Percentiles rank a stretch among this genome's conserved stretches.
These are phyloP conservation scores for Bolboschoenus planiculmis DNA, from an alignment of 176 grass and related monocot genomes.

Conservation along the genomic window DNA sequence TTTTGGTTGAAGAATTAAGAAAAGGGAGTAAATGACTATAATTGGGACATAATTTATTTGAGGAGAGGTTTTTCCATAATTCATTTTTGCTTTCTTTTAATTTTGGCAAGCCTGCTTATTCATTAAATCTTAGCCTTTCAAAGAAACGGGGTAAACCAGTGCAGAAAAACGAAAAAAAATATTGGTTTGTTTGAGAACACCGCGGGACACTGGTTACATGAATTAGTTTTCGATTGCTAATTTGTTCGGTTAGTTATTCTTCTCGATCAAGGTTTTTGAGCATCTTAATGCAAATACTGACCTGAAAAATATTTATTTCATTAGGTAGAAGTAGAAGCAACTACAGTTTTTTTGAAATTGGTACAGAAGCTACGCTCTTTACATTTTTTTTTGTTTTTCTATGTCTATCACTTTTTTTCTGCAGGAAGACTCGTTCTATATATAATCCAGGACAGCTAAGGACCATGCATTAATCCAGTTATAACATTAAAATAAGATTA, in stretches of 20 bases:
- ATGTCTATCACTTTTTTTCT: background rate
- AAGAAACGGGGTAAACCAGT: background rate
- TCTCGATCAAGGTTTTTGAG: background rate
- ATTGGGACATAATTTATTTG: background rate
- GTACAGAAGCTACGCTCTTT: too few relatives aligned
- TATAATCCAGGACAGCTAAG: background rate
- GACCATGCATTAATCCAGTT: background rate
- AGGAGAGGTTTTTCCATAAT: background rate
- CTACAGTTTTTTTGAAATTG: background rate
- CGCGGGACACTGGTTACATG: too few relatives aligned
- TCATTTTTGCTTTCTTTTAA: background rate
- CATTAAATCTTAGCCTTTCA: background rate
- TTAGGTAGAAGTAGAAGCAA: background rate
- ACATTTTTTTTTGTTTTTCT: background rate
- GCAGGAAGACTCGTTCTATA: background rate
- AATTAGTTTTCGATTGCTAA: background rate
- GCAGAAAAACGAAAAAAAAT: background rate
- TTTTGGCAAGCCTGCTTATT: too few relatives aligned
- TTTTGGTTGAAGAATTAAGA: background rate
- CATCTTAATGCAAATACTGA: background rate
- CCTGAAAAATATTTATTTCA: background rate
- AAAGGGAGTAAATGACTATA: background rate
- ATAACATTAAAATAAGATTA: background rate
- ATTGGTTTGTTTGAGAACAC: background rate
- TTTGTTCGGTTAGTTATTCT: background rate